Percentiles rank a stretch among this genome's conserved stretches.
These are phyloP conservation scores for Rutstroemia sp. DNA, from an alignment of 2,329 filamentous ascomycete genomes.

Conservation along the genomic window DNA sequence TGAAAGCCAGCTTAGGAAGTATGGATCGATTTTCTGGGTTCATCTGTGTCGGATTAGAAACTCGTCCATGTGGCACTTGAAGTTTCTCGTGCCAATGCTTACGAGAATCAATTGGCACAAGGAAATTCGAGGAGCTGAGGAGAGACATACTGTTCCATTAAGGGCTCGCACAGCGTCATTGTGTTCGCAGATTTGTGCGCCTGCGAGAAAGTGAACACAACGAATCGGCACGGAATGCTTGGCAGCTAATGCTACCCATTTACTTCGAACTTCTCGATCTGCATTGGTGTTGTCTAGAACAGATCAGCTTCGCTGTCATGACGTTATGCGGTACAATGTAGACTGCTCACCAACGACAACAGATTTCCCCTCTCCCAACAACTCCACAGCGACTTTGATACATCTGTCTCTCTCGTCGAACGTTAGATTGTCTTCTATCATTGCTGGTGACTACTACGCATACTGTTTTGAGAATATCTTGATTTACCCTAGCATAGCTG, in stretches of 20 bases:
- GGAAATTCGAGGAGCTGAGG: not conserved
- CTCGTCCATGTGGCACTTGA: not conserved
- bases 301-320: slow-evolving; percentile 6
- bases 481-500: slow-evolving; percentile 80
- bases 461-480: slow-evolving; percentile 75
- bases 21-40: slow-evolving; percentile 75
- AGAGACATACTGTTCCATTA: slow-evolving; percentile 33
- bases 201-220: slow-evolving; percentile 77
- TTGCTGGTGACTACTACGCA: slow-evolving; percentile 19
- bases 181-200: slow-evolving; percentile 59
- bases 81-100: not conserved
- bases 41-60: slow-evolving; percentile 38
- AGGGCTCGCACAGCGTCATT: slow-evolving; percentile 79
- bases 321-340: slow-evolving; percentile 7
- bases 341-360: slow-evolving; percentile 65
- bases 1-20: slow-evolving; percentile 76
- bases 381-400: slow-evolving; percentile 62
- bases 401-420: slow-evolving; percentile 47
- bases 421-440: slow-evolving; percentile 18
- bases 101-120: not conserved
- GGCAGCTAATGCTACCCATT: slow-evolving; percentile 71
- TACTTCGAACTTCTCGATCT: slow-evolving; percentile 64
- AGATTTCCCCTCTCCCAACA: slow-evolving; percentile 56
- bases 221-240: slow-evolving; percentile 68
- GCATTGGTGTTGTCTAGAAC: slow-evolving; percentile 88